phyloP scores from a whole-genome alignment of 208 protist genomes.

The Acanthamoeba sp. region DNA sequence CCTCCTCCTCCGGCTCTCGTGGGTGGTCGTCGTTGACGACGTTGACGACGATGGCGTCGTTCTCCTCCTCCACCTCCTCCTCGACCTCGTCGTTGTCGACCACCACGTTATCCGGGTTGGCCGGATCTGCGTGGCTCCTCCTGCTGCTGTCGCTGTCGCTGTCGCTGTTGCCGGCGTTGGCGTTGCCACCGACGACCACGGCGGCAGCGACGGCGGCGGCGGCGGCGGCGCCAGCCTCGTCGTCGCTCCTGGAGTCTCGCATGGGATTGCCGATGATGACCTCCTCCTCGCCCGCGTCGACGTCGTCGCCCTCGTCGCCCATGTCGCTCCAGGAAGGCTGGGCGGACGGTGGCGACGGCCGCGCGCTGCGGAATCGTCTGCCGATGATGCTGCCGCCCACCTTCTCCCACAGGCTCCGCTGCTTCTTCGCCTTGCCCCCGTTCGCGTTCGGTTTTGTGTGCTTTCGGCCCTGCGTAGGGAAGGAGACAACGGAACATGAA shows the following conservation, averaged over 20 bases:
- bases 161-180: background rate
- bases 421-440: background rate
- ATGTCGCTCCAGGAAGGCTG: background rate
- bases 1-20: background rate
- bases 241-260: background rate
- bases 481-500: too few relatives aligned
- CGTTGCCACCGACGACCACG: background rate
- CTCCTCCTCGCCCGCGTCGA: background rate
- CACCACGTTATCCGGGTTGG: background rate
- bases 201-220: background rate
- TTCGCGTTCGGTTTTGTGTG: background rate
- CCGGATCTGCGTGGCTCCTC: background rate
- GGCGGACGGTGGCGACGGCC: background rate
- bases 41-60: background rate
- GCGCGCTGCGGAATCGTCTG: background rate
- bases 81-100: background rate
- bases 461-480: background rate
- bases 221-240: background rate
- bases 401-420: constrained; percentile 28
- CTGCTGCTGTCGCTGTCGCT: background rate
- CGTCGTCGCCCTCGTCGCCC: background rate
- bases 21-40: background rate
- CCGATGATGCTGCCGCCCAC: background rate
- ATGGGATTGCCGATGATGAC: background rate
- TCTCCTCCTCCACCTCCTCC: background rate